phyloP scores from a whole-genome alignment of 2,329 filamentous ascomycete species.

The Dothideomycetes sp. region DNA sequence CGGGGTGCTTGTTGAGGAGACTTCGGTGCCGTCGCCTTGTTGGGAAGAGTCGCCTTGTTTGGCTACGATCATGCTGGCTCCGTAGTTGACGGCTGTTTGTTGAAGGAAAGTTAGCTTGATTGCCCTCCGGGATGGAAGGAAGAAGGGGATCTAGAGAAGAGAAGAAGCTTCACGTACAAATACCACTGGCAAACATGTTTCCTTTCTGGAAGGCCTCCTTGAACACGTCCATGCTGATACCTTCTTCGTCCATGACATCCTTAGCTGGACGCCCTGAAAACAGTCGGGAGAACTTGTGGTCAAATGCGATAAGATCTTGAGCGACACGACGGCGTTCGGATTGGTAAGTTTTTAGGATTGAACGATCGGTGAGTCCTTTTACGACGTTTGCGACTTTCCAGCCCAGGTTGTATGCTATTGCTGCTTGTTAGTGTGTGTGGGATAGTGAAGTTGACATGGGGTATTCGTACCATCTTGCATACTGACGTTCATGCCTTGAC shows the following conservation, averaged over 20 bases:
- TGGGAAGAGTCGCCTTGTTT: slow-evolving; percentile 42
- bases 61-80: slow-evolving; percentile 45
- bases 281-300: slow-evolving; percentile 36
- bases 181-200: slow-evolving; percentile 50
- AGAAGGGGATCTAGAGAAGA: background rate
- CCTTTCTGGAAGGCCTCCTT: slow-evolving; percentile 52
- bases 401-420: slow-evolving; percentile 36
- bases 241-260: slow-evolving; percentile 51
- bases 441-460: too few relatives aligned
- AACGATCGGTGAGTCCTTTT: slow-evolving; percentile 30
- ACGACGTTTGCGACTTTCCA: slow-evolving; percentile 37
- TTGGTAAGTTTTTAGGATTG: slow-evolving; percentile 32
- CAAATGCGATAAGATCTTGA: slow-evolving; percentile 36
- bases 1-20: slow-evolving; percentile 19
- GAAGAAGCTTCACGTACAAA: too few relatives aligned
- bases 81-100: slow-evolving; percentile 51
- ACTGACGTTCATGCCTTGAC: slow-evolving; percentile 37
- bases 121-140: too few relatives aligned
- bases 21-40: slow-evolving; percentile 42
- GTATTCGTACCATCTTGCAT: slow-evolving; percentile 38
- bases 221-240: slow-evolving; percentile 55
- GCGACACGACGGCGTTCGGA: slow-evolving; percentile 35
- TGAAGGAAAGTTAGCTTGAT: background rate
- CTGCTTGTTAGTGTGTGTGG: too few relatives aligned
- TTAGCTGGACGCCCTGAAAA: slow-evolving; percentile 51